Evolutionary conservation across 2,329 filamentous ascomycete species (phyloP), one percentile per base, ranked within the genome.

Genomic region (Pestalotiopsis sp.): DNA sequence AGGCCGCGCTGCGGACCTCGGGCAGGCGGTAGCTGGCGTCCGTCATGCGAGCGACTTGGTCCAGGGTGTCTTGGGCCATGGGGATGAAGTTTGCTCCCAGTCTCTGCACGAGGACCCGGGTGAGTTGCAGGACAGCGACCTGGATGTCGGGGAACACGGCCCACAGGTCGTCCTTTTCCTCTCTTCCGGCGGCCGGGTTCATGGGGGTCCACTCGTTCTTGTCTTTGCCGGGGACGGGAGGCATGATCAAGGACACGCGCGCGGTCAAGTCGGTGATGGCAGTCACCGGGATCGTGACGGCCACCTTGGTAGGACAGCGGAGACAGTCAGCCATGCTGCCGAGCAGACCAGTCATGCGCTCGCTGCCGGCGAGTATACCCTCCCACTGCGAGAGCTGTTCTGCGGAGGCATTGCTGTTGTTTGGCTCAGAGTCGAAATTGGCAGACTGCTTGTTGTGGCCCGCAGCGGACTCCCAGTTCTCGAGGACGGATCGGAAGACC

Each of bases 81-180:
- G 93, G 82, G 14, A 90, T 74, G 52, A 88, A 85, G 69, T 85
- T 87, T 17, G 81, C 80, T 38, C 85, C 86, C 27, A 95, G 83
- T 12, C 91, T 86, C 66, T 84, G 79, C 25, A 89, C 77, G 60
- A 96, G 76, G 12, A 83, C 79, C 9, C 84, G 78, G 25, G 93
- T 80, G 1, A 97, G 80, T 25, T 87, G 80, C 66, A 97, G 81
- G n/a, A 89, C 87, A 14, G 92, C 89, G 14, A 90, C 80, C 75
- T 98, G 94, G 52, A 98, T 87, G 11, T 87, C 84, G 4, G 95
- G 93, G 12, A 98, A 84, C 20, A 88, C 84, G 61, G 87, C 82
- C 88, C 92, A 95, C 3, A 98, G 85, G 59, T 91, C 88, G 66
- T 97, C 93, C 70, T 91, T 91, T 79, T 98, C 95, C 64, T 97